phyloP scores from a whole-genome alignment of 225 moss, liverwort and hornwort species.

The Polytrichum formosum region DNA sequence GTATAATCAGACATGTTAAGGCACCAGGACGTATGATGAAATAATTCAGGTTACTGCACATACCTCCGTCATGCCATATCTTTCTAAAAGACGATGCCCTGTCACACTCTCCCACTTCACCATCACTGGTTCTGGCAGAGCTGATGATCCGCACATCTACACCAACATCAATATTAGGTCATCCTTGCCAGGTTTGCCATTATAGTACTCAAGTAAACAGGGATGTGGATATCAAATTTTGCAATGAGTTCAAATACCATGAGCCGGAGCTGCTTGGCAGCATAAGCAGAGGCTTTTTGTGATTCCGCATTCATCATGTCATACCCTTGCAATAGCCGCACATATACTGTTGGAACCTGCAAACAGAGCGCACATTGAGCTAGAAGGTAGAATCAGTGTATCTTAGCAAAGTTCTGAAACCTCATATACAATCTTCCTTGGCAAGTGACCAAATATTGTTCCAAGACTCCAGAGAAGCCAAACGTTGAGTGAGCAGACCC shows the following conservation, averaged over 20 bases:
- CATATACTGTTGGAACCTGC: constrained; percentile 94
- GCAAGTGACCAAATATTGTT: no score
- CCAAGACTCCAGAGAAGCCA: no score
- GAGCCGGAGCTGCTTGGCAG: constrained; percentile 77
- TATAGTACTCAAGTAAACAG: constrained; percentile 1
- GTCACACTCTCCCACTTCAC: constrained; percentile 86
- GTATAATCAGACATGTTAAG: no score
- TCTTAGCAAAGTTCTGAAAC: no score
- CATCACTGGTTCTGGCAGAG: constrained; percentile 90
- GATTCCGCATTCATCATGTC: constrained; percentile 82
- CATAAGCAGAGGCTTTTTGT: constrained; percentile 62
- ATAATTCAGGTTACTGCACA: not conserved
- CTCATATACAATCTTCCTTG: no score
- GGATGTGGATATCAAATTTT: not conserved
- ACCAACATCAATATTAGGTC: constrained; percentile 2
- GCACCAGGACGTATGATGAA: not conserved
- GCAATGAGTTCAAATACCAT: constrained; percentile 47
- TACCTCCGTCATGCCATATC: constrained; percentile 99
- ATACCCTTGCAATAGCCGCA: constrained; percentile 94
- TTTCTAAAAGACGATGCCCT: constrained; percentile 93
- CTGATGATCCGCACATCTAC: constrained; percentile 99
- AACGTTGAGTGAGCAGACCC: no score
- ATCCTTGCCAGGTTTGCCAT: no score
- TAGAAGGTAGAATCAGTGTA: no score
- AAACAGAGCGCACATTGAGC: not conserved